Base-by-base conservation (phyloP, 148 eudicot species). In the Vaccinium myrtillus region DNA sequence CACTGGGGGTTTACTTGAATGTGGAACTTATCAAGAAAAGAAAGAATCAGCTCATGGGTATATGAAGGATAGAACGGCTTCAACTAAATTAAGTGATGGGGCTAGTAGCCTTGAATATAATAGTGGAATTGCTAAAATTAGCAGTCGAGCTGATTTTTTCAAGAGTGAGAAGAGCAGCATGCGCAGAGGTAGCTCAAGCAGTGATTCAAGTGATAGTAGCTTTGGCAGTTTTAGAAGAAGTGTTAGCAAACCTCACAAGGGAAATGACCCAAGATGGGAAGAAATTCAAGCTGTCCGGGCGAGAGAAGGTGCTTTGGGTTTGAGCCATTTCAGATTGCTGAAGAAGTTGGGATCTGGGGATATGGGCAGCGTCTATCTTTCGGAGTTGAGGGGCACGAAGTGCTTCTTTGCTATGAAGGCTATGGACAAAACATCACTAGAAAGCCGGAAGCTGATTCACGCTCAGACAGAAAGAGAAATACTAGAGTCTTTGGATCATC, bases 381-480 rank as follows among this genome's bases (percentile, higher is more conserved):
- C 99, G 0, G 99, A 96, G 83, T 86, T 96, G 83, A 91, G 92
- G 81, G 98, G 98, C 48, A 96, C 98, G 8, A 94, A 92, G 83
- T 90, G 95, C 88, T 94, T 92, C 81, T 96, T 96, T 92, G 99
- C 99, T 16, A 92, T 94, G 93, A 96, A 95, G 85, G 98, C 93
- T 69, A 95, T 95, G 96, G 98, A 95, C 87, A 94, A 95, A 84
- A 93, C 91, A 25, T 91, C 92, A 16, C 90, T 96, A 77, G 98
- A 95, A 32, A 93, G 97, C 78, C 95, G 97, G 88, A 96, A 96
- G 87, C 83, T 96, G 85, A 90, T 90, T 9, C 91, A 98, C 53
- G 98, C 97, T 27, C 98, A 96, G 89, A 96, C 98, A 16, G 98
- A 96, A 86, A 87, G 95, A 86, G 98, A 96, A 75, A 94, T 96